phyloP scores from a whole-genome alignment of 805 yeast genomes.

The Teunomyces cretensis region DNA sequence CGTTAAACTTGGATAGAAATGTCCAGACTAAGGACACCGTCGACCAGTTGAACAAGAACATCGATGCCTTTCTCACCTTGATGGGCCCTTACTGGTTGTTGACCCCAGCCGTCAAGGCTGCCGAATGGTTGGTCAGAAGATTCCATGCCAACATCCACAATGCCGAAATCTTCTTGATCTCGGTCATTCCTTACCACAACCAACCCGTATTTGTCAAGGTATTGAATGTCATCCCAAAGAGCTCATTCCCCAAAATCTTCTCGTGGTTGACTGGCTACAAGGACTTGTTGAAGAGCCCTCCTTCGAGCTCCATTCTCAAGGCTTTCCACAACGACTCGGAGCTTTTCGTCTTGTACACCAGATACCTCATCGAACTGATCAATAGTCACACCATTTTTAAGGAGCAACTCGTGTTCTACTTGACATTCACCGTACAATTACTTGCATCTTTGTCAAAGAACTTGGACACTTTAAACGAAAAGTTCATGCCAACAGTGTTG shows the following conservation, averaged over 20 bases:
- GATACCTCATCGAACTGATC: constrained; percentile 50
- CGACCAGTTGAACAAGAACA: constrained; percentile 69
- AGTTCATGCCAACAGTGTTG: constrained; percentile 54
- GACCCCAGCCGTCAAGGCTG: constrained; percentile 73
- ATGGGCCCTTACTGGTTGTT: constrained; percentile 75
- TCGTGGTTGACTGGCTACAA: constrained; percentile 69
- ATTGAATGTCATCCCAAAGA: constrained; percentile 63
- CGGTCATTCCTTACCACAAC: constrained; percentile 79
- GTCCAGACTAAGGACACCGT: constrained; percentile 78
- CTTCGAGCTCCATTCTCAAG: constrained; percentile 67
- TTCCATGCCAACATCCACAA: constrained; percentile 82
- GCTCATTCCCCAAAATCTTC: constrained; percentile 71
- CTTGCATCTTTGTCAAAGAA: constrained; percentile 59
- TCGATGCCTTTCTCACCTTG: constrained; percentile 70
- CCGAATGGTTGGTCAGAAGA: constrained; percentile 94
- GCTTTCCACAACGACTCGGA: constrained; percentile 66
- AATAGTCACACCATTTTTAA: constrained; percentile 59
- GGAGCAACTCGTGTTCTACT: constrained; percentile 73
- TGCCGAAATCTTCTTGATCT: constrained; percentile 66
- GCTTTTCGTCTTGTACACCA: constrained; percentile 64
- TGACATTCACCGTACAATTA: constrained; percentile 67
- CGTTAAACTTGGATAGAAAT: constrained; percentile 76
- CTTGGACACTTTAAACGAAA: constrained; percentile 44
- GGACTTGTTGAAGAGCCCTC: constrained; percentile 60
- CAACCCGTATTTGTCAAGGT: constrained; percentile 73